Base-by-base conservation (phyloP, 2,329 filamentous ascomycete genomes). In the Fonsecaea monophora region DNA sequence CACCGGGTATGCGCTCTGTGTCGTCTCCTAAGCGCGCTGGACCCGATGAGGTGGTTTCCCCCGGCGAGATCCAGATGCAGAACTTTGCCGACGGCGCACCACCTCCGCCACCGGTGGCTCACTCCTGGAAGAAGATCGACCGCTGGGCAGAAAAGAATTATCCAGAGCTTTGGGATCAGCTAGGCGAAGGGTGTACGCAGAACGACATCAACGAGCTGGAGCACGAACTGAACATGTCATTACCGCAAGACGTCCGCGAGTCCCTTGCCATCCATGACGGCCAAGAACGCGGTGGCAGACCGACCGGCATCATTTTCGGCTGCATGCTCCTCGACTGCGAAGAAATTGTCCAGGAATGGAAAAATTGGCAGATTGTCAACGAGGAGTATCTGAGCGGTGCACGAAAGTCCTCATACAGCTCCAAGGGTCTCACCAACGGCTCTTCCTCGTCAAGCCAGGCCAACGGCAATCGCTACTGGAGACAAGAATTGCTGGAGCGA, bases 181-280 rank as follows among this genome's bases (percentile, higher is more conserved):
- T 99, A 38, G 91, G 94, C 77, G 94, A 97, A 78, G 93, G 92
- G 35, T 93, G 91, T 76, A 98, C 95, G 4, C 85, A 88, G 75
- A 99, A 99, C 80, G 95, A 99, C 76, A 84, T 99, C 76, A 98
- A 97, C 78, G 95, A 98, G 79, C 83, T 99, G 61, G 95, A 99
- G 81, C 93, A 98, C 79, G 91, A 96, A 78, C 85, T 99, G 59
- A 94, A 99, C 78, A 96, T 93, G 81, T 94, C 93, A 34, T 85
- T 99, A 50, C 95, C 95, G 15, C 89, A 94, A 79, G 95, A 99
- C 75, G 89, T 99, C 61, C 90, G 95, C 73, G 94, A 99, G 75
- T 98, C 95, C 1, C 82, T 97, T 74, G 89, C 91, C 82, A 79
- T 92, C 61, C 95, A 99, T 78, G 95, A 99, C 75, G 95, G 95